Evolutionary conservation across 805 yeast genomes (phyloP), one percentile per base, ranked within the genome.

Genomic region (Tetrapisispora iriomotensis): DNA sequence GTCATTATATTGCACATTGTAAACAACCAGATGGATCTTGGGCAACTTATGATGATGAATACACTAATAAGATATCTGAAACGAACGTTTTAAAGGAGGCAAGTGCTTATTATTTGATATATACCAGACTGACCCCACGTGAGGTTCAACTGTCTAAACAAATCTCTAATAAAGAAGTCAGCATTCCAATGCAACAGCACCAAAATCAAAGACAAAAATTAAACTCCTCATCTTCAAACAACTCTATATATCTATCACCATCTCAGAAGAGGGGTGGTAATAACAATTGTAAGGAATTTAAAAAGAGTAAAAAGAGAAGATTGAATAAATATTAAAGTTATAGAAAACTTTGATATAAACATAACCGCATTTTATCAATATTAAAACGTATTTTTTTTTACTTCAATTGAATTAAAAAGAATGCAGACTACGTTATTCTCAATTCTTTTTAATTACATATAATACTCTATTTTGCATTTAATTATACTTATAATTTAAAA

Each of bases 21-120:
- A 74, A 82, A 45, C 96, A 88, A 61, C 95, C 96, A 1, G 92
- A 84, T 61, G 90, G 87, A 2, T 64, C 81, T 2, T 92, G 97
- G 98, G 79, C 86, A 22, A 79, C 86, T 8, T 92, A 90, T 60
- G 97, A 92, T 57, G 98, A 92, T 58, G 98, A 92, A 53, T 77
- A 80, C 53, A 77, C 85, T 48, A 82, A 84, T 53, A 70, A 68
- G 43, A 77, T 84, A 39, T 70, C 79, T 26, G 92, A 84, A 51
- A 69, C 74, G 41, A 77, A 74, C 33, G 95, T 85, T 3, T 66
- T 86, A 46, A 75, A 75, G 47, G 95, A 90, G 53, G 83, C 90
- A 12, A 76, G 86, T 27, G 97, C 97, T 5, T 92, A 92, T 62
- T 88, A 88, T 44, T 70, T 92, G 60, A 67, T 92, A 17, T 92